phyloP scores from a whole-genome alignment of 768 basidiomycete genomes.

The Trametes meyenii region DNA sequence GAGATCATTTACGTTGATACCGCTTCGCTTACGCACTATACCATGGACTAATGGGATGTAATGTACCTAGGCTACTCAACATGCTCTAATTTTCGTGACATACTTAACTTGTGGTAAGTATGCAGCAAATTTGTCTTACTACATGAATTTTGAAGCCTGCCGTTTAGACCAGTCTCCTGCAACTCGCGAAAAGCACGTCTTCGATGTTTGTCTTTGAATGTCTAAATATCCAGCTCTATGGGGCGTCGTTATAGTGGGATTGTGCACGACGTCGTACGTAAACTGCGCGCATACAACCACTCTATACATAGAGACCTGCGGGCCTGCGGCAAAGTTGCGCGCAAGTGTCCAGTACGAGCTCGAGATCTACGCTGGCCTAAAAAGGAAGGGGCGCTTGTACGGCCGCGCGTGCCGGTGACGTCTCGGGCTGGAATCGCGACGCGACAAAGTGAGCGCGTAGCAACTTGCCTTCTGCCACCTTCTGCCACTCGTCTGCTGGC shows the following conservation, averaged over 20 bases:
- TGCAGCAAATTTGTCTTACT: background rate
- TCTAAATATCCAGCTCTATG: too few relatives aligned
- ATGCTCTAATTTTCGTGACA: conserved; percentile 17
- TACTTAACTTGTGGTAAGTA: background rate
- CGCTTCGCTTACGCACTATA: conserved; percentile 22
- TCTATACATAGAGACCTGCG: too few relatives aligned
- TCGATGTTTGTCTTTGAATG: too few relatives aligned
- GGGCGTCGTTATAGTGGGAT: too few relatives aligned
- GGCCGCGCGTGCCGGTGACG: conserved; percentile 15
- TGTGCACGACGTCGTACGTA: too few relatives aligned
- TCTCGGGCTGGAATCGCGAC: conserved; percentile 3
- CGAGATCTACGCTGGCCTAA: background rate
- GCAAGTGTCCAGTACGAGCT: too few relatives aligned
- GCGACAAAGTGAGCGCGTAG: background rate
- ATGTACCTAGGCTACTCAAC: conserved; percentile 16
- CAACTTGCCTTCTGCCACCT: conserved; percentile 14
- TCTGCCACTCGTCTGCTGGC: conserved; percentile 21
- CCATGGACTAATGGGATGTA: conserved; percentile 22
- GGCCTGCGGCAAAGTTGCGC: too few relatives aligned
- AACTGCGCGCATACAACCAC: too few relatives aligned
- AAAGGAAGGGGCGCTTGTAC: background rate
- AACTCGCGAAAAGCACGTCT: too few relatives aligned
- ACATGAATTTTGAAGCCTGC: too few relatives aligned
- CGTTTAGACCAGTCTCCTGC: too few relatives aligned
- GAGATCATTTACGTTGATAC: conserved; percentile 19